Evolutionary conservation across 1,284 basidiomycete species (phyloP).

Genomic region (Boletus albobrunnescens): DNA sequence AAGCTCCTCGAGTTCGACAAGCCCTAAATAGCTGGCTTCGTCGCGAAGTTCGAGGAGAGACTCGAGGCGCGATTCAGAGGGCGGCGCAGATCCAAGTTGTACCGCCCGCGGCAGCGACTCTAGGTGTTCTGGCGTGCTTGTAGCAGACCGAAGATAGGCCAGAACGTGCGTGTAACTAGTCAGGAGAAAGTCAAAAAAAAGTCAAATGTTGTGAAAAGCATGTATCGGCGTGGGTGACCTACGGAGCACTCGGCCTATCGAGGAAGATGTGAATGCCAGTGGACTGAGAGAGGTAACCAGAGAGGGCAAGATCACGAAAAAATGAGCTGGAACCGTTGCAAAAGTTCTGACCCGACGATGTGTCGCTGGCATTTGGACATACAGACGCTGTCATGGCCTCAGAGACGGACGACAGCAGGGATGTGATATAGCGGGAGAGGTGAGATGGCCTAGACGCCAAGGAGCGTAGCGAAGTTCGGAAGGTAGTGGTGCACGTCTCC

Average conservation of each 20-base stretch:
- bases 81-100: constrained; percentile 45
- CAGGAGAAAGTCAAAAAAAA: background rate
- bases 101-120: constrained; percentile 57
- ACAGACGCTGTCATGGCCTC: constrained; percentile 50
- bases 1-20: constrained; percentile 56
- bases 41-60: constrained; percentile 68
- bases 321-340: constrained; percentile 36
- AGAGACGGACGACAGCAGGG: constrained; percentile 43
- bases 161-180: constrained; percentile 65
- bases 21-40: constrained; percentile 66
- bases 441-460: constrained; percentile 63
- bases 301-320: constrained; percentile 55
- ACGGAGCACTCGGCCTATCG: constrained; percentile 76
- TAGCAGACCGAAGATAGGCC: constrained; percentile 59
- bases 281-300: constrained; percentile 48
- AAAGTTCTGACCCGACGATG: constrained; percentile 16
- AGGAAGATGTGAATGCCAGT: constrained; percentile 68
- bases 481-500: constrained; percentile 64
- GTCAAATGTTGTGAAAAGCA: background rate
- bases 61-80: constrained; percentile 51
- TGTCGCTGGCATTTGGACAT: constrained; percentile 45
- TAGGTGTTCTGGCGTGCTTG: constrained; percentile 41
- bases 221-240: constrained; percentile 33
- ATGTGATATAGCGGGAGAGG: constrained; percentile 53
- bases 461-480: constrained; percentile 61